phyloP scores from a whole-genome alignment of 2,329 filamentous ascomycete species.

The Fusarium dimerum region DNA sequence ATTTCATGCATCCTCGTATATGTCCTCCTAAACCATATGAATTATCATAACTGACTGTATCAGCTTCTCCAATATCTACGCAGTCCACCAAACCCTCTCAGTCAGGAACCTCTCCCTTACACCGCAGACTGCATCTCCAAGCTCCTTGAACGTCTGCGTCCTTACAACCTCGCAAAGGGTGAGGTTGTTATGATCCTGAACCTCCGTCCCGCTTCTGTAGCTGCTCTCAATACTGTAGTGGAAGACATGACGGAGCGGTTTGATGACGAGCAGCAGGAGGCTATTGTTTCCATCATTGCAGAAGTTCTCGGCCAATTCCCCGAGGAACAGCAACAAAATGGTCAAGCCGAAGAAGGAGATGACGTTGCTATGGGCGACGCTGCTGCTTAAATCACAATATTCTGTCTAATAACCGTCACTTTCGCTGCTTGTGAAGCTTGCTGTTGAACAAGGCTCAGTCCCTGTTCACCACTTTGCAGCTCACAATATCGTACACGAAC shows the following conservation, averaged over 20 bases:
- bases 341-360: constrained; percentile 23
- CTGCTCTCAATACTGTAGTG: constrained; percentile 62
- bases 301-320: constrained; percentile 59
- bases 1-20: neutral
- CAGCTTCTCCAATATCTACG: constrained; percentile 64
- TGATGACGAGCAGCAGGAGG: constrained; percentile 57
- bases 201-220: constrained; percentile 58
- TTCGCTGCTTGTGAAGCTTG: neutral
- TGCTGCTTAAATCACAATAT: constrained; percentile 21
- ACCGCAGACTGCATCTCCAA: constrained; percentile 50
- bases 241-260: constrained; percentile 67
- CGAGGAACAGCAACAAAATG: constrained; percentile 21
- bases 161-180: constrained; percentile 65
- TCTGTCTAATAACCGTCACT: neutral
- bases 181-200: constrained; percentile 71
- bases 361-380: constrained; percentile 39
- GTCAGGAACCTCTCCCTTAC: constrained; percentile 56
- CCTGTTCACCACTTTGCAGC: neutral
- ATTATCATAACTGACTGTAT: neutral
- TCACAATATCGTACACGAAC: constrained; percentile 55
- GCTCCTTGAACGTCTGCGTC: constrained; percentile 56
- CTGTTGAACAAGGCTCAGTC: neutral
- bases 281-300: constrained; percentile 57
- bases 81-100: constrained; percentile 56
- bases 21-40: neutral